Conservation (phyloP, 2,329 filamentous ascomycete genomes). For the Cercospora zeina region DNA sequence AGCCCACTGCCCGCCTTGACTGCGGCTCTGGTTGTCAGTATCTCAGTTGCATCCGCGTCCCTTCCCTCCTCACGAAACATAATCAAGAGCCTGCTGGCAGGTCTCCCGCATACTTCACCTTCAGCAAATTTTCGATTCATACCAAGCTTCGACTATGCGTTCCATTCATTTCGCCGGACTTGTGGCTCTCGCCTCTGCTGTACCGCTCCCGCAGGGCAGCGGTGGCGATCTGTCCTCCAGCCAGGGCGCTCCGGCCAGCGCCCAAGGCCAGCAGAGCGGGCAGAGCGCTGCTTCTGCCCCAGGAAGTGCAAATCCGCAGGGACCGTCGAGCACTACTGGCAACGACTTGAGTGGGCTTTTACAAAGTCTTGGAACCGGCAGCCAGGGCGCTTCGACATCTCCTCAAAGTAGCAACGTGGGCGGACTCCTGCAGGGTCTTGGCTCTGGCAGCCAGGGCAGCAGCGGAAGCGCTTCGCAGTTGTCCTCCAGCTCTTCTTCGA, state of each 20-base stretch:
- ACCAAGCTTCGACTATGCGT: neutral
- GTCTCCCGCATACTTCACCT: neutral
- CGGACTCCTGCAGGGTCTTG: neutral
- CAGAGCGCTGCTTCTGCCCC: neutral
- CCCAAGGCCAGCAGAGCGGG: neutral
- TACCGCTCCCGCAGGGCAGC: constrained; percentile 1
- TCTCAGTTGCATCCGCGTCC: neutral
- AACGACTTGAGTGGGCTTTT: neutral
- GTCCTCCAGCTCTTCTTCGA: neutral
- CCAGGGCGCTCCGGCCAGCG: neutral
- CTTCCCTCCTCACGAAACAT: neutral
- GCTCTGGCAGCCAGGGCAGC: neutral
- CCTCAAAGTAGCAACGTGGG: neutral
- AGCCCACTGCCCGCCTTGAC: neutral
- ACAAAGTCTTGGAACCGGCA: neutral
- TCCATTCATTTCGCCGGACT: constrained; percentile 1
- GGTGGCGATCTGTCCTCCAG: neutral
- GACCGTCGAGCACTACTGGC: neutral
- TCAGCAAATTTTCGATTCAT: neutral
- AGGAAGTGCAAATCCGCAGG: neutral
- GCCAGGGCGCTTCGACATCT: neutral
- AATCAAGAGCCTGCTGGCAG: constrained; percentile 7
- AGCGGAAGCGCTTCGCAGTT: neutral
- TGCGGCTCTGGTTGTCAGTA: neutral
- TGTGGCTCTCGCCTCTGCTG: constrained; percentile 8